These are phyloP conservation scores for Sporothrix curviconia DNA, from an alignment of 2,329 filamentous ascomycete species.

Conservation along the genomic window DNA sequence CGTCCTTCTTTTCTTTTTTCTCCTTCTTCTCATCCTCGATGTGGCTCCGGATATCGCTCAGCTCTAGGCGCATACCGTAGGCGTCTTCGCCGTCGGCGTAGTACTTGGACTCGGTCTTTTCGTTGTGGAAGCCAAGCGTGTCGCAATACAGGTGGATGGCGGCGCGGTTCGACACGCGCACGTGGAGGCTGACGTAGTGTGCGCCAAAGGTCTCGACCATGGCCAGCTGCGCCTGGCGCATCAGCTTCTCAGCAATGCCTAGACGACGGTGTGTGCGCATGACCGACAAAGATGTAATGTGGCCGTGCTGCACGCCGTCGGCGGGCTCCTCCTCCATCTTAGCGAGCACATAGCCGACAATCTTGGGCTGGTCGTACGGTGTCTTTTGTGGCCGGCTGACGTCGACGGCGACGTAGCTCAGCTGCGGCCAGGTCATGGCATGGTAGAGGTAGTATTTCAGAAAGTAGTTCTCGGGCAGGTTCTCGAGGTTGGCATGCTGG, in stretches of 20 bases:
- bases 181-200: slow-evolving; percentile 90
- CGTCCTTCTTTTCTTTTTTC: slow-evolving; percentile 15
- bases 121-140: slow-evolving; percentile 81
- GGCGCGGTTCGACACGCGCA: slow-evolving; percentile 87
- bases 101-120: slow-evolving; percentile 82
- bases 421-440: slow-evolving; percentile 93
- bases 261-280: slow-evolving; percentile 92
- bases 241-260: slow-evolving; percentile 93
- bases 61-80: slow-evolving; percentile 85
- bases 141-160: slow-evolving; percentile 89
- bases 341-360: slow-evolving; percentile 97
- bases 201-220: slow-evolving; percentile 95
- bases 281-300: slow-evolving; percentile 91
- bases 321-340: slow-evolving; percentile 99
- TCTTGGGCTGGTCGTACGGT: slow-evolving; percentile 87
- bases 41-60: slow-evolving; percentile 53
- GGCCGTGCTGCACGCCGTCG: slow-evolving; percentile 86
- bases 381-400: slow-evolving; percentile 70
- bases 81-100: slow-evolving; percentile 98
- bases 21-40: slow-evolving; percentile 36
- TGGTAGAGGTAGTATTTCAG: slow-evolving; percentile 99
- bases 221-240: slow-evolving; percentile 90
- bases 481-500: slow-evolving; percentile 97
- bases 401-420: slow-evolving; percentile 94
- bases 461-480: slow-evolving; percentile 99